Evolutionary conservation across 1,139 yeast genomes (phyloP).

Genomic region (Diutina rugosa): DNA sequence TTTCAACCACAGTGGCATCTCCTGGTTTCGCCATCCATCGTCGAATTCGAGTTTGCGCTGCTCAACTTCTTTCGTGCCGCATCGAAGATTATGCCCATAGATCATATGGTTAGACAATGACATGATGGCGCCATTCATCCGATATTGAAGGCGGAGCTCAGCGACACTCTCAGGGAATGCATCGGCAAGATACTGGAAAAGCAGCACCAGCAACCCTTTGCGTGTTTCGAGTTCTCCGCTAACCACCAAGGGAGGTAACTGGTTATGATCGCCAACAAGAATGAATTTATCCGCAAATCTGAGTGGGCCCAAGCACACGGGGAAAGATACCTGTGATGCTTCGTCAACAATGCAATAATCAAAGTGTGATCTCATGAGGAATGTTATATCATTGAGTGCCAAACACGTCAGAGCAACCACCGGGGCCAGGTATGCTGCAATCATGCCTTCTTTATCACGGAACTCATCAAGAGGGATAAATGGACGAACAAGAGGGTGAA

Average conservation of each 20-base stretch:
- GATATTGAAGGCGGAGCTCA: constrained; percentile 70
- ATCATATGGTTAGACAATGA: constrained; percentile 65
- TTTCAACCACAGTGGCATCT: constrained; percentile 6
- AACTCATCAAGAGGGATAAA: neutral
- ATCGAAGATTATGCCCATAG: constrained; percentile 60
- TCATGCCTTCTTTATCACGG: neutral
- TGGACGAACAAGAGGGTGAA: constrained; percentile 46
- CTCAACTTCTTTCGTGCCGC: constrained; percentile 61
- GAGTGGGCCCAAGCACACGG: constrained; percentile 81
- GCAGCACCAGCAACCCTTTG: constrained; percentile 61
- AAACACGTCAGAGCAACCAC: constrained; percentile 87
- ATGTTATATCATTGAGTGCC: constrained; percentile 56
- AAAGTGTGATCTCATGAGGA: constrained; percentile 44
- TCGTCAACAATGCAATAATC: constrained; percentile 95
- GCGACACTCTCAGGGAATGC: constrained; percentile 59
- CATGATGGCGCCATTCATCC: constrained; percentile 92
- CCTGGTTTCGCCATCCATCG: constrained; percentile 6
- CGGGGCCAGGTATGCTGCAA: constrained; percentile 21
- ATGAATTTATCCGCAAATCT: constrained; percentile 67
- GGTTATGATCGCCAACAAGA: constrained; percentile 90
- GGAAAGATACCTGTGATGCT: constrained; percentile 90
- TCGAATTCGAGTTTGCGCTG: constrained; percentile 40
- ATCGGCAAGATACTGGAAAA: constrained; percentile 64
- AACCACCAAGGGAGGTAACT: constrained; percentile 74
- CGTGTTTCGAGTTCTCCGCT: constrained; percentile 41